Percentiles rank a stretch among this genome's conserved stretches.
Conservation (phyloP, 1,284 basidiomycete species). For the Tausonia pullulans region DNA sequence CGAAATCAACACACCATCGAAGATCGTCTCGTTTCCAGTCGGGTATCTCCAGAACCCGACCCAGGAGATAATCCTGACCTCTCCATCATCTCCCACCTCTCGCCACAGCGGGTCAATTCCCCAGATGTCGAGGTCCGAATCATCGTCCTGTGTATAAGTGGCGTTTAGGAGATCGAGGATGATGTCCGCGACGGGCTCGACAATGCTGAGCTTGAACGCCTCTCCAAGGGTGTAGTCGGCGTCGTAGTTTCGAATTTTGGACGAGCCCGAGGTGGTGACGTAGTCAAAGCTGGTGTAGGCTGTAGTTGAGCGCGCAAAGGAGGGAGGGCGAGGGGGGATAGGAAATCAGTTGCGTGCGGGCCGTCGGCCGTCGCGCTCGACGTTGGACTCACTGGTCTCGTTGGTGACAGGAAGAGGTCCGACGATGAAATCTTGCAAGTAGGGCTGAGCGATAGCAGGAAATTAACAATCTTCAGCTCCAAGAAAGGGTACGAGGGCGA, state of each 20-base stretch:
- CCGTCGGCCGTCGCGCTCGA: too few species aligned
- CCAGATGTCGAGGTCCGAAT: slow-evolving; percentile 18
- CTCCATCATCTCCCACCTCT: slow-evolving; percentile 17
- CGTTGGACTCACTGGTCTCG: slow-evolving; percentile 1
- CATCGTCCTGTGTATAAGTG: slow-evolving; percentile 4
- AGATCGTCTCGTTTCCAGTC: not conserved
- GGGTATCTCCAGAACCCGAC: slow-evolving; percentile 19
- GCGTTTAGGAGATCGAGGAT: slow-evolving; percentile 23
- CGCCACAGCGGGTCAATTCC: slow-evolving; percentile 30
- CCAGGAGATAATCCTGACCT: slow-evolving; percentile 19
- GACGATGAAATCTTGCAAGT: slow-evolving; percentile 27
- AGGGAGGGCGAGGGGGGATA: too few species aligned
- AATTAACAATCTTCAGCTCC: too few species aligned
- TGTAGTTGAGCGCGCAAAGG: slow-evolving; percentile 17
- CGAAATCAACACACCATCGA: not conserved
- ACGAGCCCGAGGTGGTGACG: not conserved
- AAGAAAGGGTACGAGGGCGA: not conserved
- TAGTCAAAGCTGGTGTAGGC: slow-evolving; percentile 20
- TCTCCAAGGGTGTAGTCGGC: slow-evolving; percentile 4
- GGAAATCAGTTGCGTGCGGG: too few species aligned
- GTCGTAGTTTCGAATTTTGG: slow-evolving; percentile 4
- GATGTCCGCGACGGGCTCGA: slow-evolving; percentile 24
- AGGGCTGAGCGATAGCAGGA: slow-evolving; percentile 6
- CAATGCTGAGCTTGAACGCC: slow-evolving; percentile 10
- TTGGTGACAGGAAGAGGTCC: slow-evolving; percentile 28